These are phyloP conservation scores for Aquilaria sinensis DNA, from an alignment of 345 rosid species.

Conservation along the genomic window DNA sequence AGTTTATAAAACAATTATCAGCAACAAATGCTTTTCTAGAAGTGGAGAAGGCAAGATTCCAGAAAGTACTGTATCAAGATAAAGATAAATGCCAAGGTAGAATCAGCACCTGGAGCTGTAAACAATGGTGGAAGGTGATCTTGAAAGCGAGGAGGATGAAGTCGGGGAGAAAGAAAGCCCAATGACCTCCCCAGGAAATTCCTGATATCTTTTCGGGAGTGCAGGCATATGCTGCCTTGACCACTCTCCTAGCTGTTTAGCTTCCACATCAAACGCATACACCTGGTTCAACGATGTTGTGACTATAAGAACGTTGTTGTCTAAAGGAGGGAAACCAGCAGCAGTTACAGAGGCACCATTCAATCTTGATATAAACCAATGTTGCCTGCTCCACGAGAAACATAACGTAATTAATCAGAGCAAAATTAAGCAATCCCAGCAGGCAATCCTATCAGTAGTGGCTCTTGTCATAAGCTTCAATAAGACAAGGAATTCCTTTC, in stretches of 20 bases:
- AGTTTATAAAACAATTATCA: no score
- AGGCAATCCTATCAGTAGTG: not conserved
- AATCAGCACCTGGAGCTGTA: slow-evolving; percentile 78
- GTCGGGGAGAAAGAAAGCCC: slow-evolving; percentile 76
- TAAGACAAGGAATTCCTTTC: not conserved
- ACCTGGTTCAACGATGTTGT: slow-evolving; percentile 84
- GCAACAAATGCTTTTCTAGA: no score
- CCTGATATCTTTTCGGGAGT: slow-evolving; percentile 79
- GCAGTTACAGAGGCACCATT: slow-evolving; percentile 91
- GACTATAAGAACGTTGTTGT: slow-evolving; percentile 61
- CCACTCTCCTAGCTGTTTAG: slow-evolving; percentile 90
- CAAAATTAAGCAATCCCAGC: not conserved
- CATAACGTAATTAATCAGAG: slow-evolving; percentile 4
- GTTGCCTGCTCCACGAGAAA: slow-evolving; percentile 55
- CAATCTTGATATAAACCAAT: slow-evolving; percentile 90
- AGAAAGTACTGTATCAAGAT: no score
- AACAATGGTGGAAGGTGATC: slow-evolving; percentile 52
- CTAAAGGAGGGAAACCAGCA: slow-evolving; percentile 78
- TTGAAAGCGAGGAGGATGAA: slow-evolving; percentile 51
- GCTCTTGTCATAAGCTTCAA: not conserved
- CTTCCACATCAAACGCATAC: slow-evolving; percentile 84
- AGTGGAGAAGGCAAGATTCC: no score
- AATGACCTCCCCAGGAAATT: slow-evolving; percentile 93
- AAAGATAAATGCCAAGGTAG: not conserved
- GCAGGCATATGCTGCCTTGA: slow-evolving; percentile 50